Percentiles rank a stretch among this genome's conserved stretches.
Conservation (phyloP, 176 grass and related monocot species). For the Bolboschoenus planiculmis region DNA sequence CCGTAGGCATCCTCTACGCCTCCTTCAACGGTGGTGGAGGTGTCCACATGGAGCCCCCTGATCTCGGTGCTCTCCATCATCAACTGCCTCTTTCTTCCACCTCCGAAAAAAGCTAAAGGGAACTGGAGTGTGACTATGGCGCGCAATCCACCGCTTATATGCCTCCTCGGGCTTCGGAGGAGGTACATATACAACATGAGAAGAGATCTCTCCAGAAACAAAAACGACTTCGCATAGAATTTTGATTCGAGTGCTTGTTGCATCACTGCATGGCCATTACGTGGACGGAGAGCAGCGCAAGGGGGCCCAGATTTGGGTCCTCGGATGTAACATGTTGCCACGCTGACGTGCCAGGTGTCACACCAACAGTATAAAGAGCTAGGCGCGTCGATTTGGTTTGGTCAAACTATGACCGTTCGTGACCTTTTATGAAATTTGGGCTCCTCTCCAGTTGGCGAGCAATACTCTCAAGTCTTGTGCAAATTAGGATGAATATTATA, state of each 20-base stretch:
- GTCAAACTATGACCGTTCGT: no score
- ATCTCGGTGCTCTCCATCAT: background rate
- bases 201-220: background rate
- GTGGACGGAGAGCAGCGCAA: background rate
- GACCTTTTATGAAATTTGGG: no score
- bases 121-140: background rate
- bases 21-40: constrained; percentile 2
- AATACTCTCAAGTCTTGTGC: no score
- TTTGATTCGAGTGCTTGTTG: background rate
- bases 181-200: background rate
- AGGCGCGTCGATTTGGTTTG: background rate
- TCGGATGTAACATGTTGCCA: background rate
- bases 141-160: background rate
- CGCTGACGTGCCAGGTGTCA: background rate
- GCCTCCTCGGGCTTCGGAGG: background rate
- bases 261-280: background rate
- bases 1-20: constrained; percentile 17
- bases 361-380: background rate
- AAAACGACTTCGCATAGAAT: background rate
- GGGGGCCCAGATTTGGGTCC: background rate
- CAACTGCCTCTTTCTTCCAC: background rate
- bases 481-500: no score
- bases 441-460: no score
- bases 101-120: background rate
- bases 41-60: constrained; percentile 18